These are phyloP conservation scores for Penicillium turbatum DNA, from an alignment of 495 filamentous ascomycete species.

Conservation along the genomic window DNA sequence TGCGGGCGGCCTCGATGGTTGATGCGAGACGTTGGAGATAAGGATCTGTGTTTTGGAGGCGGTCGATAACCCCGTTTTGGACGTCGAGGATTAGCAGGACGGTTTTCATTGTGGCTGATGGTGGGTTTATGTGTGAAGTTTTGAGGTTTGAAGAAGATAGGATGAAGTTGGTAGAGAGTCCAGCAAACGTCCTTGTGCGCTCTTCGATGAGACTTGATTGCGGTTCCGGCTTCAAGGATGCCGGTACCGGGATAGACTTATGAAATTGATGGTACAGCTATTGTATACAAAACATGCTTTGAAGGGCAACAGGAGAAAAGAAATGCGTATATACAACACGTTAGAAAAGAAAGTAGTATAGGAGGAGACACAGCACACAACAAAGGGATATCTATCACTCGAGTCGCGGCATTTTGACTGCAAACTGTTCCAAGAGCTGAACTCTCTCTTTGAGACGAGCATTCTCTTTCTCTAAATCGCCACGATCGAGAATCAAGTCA, in stretches of 20 bases:
- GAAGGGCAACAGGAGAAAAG: neutral
- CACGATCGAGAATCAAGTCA: neutral
- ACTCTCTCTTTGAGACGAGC: neutral
- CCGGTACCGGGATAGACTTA: conserved; percentile 8
- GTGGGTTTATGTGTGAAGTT: neutral
- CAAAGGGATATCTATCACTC: neutral
- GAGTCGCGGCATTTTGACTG: neutral
- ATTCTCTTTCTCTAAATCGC: neutral
- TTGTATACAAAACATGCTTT: neutral
- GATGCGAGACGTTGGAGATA: conserved; percentile 27
- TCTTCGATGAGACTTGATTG: neutral
- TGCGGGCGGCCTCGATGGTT: conserved; percentile 25
- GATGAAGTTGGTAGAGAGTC: neutral
- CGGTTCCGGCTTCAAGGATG: conserved; percentile 1
- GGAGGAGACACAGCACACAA: neutral
- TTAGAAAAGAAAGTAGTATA: neutral
- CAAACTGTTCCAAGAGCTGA: neutral
- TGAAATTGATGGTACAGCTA: neutral
- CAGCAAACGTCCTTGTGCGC: neutral
- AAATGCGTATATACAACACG: neutral
- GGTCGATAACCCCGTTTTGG: conserved; percentile 28
- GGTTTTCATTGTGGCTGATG: conserved; percentile 19
- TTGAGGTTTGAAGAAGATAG: neutral
- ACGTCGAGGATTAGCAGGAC: conserved; percentile 38
- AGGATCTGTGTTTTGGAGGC: conserved; percentile 8